Percentiles rank a stretch among this genome's conserved stretches.
Evolutionary conservation across 2,329 filamentous ascomycete species (phyloP).

Genomic region (Xylariaceae sp.): DNA sequence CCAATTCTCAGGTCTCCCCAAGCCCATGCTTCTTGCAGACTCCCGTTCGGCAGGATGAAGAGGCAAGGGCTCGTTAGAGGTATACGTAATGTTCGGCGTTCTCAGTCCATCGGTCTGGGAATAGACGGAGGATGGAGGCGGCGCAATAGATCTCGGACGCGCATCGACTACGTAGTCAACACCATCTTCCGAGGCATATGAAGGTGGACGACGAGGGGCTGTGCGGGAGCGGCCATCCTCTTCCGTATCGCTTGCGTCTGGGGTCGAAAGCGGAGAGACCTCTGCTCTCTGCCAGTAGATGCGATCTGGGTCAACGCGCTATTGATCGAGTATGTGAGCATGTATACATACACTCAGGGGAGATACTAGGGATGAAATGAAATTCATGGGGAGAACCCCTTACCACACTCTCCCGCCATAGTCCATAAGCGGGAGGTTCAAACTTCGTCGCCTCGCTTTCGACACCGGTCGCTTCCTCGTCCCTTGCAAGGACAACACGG

Average conservation of each 20-base stretch:
- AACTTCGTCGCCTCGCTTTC: conserved; percentile 53
- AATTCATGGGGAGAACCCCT: conserved; percentile 27
- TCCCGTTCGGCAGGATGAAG: conserved; percentile 47
- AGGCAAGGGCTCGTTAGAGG: conserved; percentile 43
- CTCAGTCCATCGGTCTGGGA: conserved; percentile 29
- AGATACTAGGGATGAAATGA: background rate
- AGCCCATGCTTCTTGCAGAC: background rate
- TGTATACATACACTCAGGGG: background rate
- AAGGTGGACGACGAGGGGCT: conserved; percentile 59
- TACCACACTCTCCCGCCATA: conserved; percentile 80
- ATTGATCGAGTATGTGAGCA: conserved; percentile 9
- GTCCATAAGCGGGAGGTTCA: conserved; percentile 78
- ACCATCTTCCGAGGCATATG: conserved; percentile 72
- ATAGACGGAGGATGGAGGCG: conserved; percentile 22
- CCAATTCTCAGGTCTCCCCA: too few species aligned
- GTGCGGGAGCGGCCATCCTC: conserved; percentile 16
- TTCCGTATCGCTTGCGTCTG: background rate
- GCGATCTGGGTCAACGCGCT: conserved; percentile 75
- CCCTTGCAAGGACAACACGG: conserved; percentile 67
- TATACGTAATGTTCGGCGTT: conserved; percentile 43
- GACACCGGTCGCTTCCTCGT: conserved; percentile 64
- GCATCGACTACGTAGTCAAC: conserved; percentile 69
- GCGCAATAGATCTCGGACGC: conserved; percentile 54
- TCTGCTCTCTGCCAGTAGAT: conserved; percentile 75
- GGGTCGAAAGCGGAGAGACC: background rate